A percentile compares a stretch with the other conserved stretches of the same genome.
Evolutionary conservation across 1,284 basidiomycete species (phyloP).

Genomic region (Sanghuangporus weigelae): DNA sequence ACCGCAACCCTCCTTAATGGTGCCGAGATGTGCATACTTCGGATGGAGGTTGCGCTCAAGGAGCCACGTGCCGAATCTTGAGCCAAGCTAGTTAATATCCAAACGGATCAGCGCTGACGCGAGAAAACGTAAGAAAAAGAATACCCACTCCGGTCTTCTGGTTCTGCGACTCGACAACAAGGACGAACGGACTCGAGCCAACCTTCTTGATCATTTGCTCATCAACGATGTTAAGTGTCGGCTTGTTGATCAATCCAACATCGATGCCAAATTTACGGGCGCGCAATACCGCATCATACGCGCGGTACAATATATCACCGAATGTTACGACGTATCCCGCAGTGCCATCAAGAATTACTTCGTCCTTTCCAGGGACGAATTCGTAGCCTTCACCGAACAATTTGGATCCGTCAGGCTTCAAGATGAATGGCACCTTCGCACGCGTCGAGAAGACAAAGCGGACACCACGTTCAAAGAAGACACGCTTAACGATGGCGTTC

Average conservation of each 20-base stretch:
- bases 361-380: slow-evolving; percentile 79
- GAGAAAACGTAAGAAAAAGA: neutral
- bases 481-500: slow-evolving; percentile 65
- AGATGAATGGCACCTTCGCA: slow-evolving; percentile 80
- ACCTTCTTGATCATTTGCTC: slow-evolving; percentile 70
- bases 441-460: slow-evolving; percentile 85
- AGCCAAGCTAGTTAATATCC: slow-evolving; percentile 53
- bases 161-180: slow-evolving; percentile 82
- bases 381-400: slow-evolving; percentile 70
- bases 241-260: slow-evolving; percentile 81
- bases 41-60: slow-evolving; percentile 76
- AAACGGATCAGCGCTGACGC: slow-evolving; percentile 1
- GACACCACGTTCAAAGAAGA: slow-evolving; percentile 77
- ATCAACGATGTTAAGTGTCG: slow-evolving; percentile 76
- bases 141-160: slow-evolving; percentile 74
- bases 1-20: slow-evolving; percentile 76
- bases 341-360: slow-evolving; percentile 63
- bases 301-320: slow-evolving; percentile 79
- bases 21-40: slow-evolving; percentile 77
- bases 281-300: slow-evolving; percentile 73
- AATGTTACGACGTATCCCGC: slow-evolving; percentile 75
- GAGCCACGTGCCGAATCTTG: slow-evolving; percentile 78
- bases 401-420: slow-evolving; percentile 66
- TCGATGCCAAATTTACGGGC: slow-evolving; percentile 66
- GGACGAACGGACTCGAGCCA: slow-evolving; percentile 67